Evolutionary conservation across 176 grass and related monocot genomes (phyloP).

Genomic region (maize (Zea mays)): Zm-B73-REFERENCE-NAM-5.0 NC_050101.1:164033501-164034000

Average conservation of each 20-base stretch:
- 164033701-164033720: too few relatives aligned
- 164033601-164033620: constrained; percentile 10
- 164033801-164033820: background rate
- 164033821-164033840: background rate
- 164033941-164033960: constrained; percentile 13
- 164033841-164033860: background rate
- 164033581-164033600: constrained; percentile 14
- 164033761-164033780: background rate
- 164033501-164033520: background rate
- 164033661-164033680: rapidly evolving
- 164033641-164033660: background rate
- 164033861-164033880: too few relatives aligned
- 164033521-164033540: background rate
- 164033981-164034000: background rate
- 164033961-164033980: background rate
- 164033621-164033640: background rate
- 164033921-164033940: background rate
- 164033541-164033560: background rate
- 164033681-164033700: background rate
- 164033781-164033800: background rate
- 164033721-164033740: background rate
- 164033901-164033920: background rate
- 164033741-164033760: background rate
- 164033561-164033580: background rate
- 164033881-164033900: background rate